Conservation (phyloP, 139 green algal species). For the Pseudopediastrum boryanum region DNA sequence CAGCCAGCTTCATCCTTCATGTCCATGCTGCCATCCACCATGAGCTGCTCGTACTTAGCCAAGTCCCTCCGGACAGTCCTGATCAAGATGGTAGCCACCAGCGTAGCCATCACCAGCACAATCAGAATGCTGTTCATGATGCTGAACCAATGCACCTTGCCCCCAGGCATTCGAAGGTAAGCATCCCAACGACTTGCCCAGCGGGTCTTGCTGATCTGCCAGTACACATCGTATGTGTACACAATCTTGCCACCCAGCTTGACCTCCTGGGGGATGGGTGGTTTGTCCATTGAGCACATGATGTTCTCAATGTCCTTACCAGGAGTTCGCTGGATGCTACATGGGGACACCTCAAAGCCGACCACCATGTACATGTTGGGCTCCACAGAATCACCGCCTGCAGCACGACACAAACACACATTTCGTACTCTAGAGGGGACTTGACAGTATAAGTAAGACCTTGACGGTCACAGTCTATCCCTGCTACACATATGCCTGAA, state of each 20-base stretch:
- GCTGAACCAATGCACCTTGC: conserved; percentile 95
- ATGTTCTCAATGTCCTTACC: conserved; percentile 65
- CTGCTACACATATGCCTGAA: too few relatives aligned
- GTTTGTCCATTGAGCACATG: conserved; percentile 64
- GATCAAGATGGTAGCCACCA: conserved; percentile 89
- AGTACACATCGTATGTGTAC: conserved; percentile 95
- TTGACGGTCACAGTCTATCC: too few relatives aligned
- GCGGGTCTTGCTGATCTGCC: conserved; percentile 78
- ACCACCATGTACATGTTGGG: conserved; percentile 90
- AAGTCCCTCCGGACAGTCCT: conserved; percentile 78
- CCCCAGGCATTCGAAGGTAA: conserved; percentile 94
- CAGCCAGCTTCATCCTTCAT: conserved; percentile 91
- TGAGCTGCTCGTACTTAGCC: conserved; percentile 90
- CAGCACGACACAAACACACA: neutral
- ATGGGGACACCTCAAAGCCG: conserved; percentile 91
- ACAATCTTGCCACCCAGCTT: conserved; percentile 73
- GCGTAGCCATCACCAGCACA: conserved; percentile 90
- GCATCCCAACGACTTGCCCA: conserved; percentile 95
- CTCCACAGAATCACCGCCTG: conserved; percentile 5
- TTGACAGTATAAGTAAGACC: neutral
- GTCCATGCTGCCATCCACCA: conserved; percentile 75
- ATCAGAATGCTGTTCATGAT: conserved; percentile 97
- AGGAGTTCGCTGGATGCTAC: conserved; percentile 76
- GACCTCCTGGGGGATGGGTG: conserved; percentile 45
- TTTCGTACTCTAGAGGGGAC: neutral